Conservation (phyloP, 306 rosid species). For the Purshia tridentata region DNA sequence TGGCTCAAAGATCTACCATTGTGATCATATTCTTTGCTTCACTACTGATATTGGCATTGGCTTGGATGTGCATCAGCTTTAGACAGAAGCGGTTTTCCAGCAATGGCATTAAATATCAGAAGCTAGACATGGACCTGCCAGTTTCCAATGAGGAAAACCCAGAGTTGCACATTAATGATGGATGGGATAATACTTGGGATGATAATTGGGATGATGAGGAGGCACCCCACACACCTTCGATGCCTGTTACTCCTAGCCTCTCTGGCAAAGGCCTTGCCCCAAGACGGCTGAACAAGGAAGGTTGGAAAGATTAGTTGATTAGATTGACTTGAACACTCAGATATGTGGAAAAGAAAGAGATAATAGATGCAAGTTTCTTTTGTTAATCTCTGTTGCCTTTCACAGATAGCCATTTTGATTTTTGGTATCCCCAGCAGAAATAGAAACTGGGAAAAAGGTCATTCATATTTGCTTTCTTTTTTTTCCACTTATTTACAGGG, state of each 20-base stretch:
- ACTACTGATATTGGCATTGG: constrained; percentile 28
- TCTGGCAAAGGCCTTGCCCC: constrained; percentile 46
- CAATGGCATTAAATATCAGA: constrained; percentile 34
- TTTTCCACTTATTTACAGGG: not conserved
- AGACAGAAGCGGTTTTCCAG: constrained; percentile 19
- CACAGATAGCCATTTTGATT: not conserved
- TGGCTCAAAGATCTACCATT: constrained; percentile 20
- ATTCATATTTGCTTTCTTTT: too few relatives aligned
- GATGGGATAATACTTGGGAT: constrained; percentile 56
- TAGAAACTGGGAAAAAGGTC: not conserved
- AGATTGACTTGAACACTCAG: not conserved
- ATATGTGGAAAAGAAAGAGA: not conserved
- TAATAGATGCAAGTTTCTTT: not conserved
- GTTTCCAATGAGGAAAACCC: constrained; percentile 30
- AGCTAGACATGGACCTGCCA: constrained; percentile 41
- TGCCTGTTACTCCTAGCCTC: constrained; percentile 41
- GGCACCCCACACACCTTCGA: constrained; percentile 42
- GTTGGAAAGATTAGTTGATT: constrained; percentile 43
- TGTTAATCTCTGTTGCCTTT: not conserved
- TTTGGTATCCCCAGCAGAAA: not conserved
- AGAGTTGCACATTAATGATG: constrained; percentile 28
- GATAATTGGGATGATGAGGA: constrained; percentile 51
- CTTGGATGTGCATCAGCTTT: constrained; percentile 33
- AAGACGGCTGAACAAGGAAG: constrained; percentile 46
- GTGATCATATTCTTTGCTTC: constrained; percentile 27